These are phyloP conservation scores for Geranium incanum DNA, from an alignment of 441 rosid genomes.

Conservation along the genomic window DNA sequence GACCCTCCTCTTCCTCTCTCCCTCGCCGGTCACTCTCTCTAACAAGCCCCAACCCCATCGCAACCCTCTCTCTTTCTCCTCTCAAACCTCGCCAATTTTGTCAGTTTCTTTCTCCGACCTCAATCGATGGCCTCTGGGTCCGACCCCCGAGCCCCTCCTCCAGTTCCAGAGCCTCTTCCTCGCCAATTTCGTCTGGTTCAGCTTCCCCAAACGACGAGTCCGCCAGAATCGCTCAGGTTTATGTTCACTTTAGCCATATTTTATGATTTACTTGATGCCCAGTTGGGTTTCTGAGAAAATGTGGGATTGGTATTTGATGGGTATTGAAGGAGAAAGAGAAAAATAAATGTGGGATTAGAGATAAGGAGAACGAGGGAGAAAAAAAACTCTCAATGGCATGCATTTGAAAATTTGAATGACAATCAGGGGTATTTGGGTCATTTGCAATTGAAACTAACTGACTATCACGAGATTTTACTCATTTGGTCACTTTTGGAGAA, in stretches of 20 bases:
- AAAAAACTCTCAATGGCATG: no score
- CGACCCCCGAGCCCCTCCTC: neutral
- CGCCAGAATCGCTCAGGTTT: conserved; percentile 10
- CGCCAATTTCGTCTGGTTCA: neutral
- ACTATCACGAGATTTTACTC: no score
- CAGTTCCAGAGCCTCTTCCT: neutral
- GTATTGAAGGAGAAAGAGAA: neutral
- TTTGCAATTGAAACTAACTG: no score
- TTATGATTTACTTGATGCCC: neutral
- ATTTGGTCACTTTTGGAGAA: no score
- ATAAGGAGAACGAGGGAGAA: no score
- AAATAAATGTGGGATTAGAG: no score
- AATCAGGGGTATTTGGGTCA: no score
- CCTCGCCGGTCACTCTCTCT: neutral
- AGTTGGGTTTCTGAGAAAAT: conserved; percentile 4
- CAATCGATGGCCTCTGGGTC: neutral
- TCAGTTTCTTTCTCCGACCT: neutral
- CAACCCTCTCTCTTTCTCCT: neutral
- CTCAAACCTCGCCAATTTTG: neutral
- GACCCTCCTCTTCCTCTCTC: neutral
- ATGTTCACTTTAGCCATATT: neutral
- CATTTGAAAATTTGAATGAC: no score
- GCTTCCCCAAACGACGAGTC: conserved; percentile 9
- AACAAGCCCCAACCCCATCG: neutral
- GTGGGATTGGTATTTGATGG: neutral